Conservation (phyloP, 2,329 filamentous ascomycete genomes). For the Trichoderma sp. region DNA sequence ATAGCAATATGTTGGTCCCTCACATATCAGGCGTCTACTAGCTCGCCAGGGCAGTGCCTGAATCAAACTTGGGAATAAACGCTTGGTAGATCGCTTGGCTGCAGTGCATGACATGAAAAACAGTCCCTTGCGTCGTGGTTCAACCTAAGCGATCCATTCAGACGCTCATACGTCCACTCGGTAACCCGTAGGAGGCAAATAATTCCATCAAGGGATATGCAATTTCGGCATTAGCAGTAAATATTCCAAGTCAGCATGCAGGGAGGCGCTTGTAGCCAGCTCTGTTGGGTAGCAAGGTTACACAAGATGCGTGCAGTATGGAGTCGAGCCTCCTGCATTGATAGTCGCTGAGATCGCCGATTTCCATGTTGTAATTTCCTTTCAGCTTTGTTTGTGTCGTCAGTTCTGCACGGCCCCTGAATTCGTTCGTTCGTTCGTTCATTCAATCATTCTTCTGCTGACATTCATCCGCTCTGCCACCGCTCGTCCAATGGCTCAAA, state of each 20-base stretch:
- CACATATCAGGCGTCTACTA: background rate
- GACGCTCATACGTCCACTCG: background rate
- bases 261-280: background rate
- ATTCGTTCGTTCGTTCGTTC: background rate
- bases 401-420: background rate
- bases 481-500: background rate
- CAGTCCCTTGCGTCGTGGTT: background rate
- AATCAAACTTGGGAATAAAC: background rate
- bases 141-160: background rate
- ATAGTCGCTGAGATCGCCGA: background rate
- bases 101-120: slow-evolving; percentile 2
- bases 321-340: background rate
- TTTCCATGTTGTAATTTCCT: background rate
- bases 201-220: background rate
- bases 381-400: background rate
- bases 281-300: background rate
- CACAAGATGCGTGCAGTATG: background rate
- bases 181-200: background rate
- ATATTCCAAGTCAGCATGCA: background rate
- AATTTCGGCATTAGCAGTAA: background rate
- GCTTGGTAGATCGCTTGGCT: background rate
- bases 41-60: background rate
- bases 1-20: background rate
- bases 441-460: background rate
- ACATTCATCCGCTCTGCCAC: background rate